phyloP scores from a whole-genome alignment of 1,284 basidiomycete species.

The Leccinum angustisporum region DNA sequence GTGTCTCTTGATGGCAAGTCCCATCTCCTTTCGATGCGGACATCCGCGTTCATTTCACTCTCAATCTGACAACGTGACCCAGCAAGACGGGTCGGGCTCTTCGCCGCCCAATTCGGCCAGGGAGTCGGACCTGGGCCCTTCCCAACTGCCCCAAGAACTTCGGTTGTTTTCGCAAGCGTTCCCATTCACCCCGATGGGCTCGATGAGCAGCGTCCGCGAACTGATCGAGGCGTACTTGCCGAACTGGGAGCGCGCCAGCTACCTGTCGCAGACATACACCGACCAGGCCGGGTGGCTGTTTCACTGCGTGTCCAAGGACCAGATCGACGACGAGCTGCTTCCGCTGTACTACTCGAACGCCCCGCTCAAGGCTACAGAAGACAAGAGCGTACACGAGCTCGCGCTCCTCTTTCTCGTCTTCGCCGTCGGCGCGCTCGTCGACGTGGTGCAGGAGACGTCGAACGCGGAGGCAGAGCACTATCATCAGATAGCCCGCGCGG shows the following conservation, averaged over 20 bases:
- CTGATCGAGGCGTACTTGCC: slow-evolving; percentile 56
- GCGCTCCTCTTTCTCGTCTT: slow-evolving; percentile 64
- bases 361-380: slow-evolving; percentile 25
- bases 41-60: slow-evolving; percentile 16
- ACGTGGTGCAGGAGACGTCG: slow-evolving; percentile 38
- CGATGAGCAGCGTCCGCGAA: slow-evolving; percentile 44
- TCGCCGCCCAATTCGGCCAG: slow-evolving; percentile 35
- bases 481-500: slow-evolving; percentile 59
- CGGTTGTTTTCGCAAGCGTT: slow-evolving; percentile 59
- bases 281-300: slow-evolving; percentile 61
- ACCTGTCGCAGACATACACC: slow-evolving; percentile 52
- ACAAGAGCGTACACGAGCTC: slow-evolving; percentile 52
- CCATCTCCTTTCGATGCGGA: slow-evolving; percentile 1
- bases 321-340: slow-evolving; percentile 57
- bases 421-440: slow-evolving; percentile 57
- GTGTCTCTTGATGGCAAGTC: slow-evolving; percentile 35
- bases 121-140: slow-evolving; percentile 31
- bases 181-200: slow-evolving; percentile 62
- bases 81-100: slow-evolving; percentile 16
- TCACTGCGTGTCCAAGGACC: slow-evolving; percentile 46
- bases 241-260: slow-evolving; percentile 44
- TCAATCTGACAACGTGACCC: slow-evolving; percentile 28
- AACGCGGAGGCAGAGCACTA: slow-evolving; percentile 56
- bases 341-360: slow-evolving; percentile 40
- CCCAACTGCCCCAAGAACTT: slow-evolving; percentile 41